Conservation (phyloP, 2,329 filamentous ascomycete species). For the Pestalotiopsis fici region DNA sequence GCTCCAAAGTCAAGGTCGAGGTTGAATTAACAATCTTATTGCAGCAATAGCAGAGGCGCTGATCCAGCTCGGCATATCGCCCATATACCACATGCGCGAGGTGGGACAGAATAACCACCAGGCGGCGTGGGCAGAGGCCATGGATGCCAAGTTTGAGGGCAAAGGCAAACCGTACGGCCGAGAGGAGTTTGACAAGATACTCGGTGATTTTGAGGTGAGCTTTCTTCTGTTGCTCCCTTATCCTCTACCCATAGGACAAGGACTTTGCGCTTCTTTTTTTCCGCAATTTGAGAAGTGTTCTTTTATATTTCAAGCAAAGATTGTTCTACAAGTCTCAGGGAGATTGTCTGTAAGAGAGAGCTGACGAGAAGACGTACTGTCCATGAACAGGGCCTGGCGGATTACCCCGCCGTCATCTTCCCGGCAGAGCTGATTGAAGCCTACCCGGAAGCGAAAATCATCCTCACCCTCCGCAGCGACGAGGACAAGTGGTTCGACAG, state of each 20-base stretch:
- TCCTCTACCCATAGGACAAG: background rate
- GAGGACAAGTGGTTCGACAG: constrained; percentile 59
- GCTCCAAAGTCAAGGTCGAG: background rate
- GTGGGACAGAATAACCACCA: constrained; percentile 32
- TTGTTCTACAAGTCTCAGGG: too few species aligned
- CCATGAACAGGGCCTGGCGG: constrained; percentile 21
- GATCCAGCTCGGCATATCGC: constrained; percentile 25
- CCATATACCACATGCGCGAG: constrained; percentile 35
- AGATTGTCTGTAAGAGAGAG: too few species aligned
- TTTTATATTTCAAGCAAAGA: too few species aligned
- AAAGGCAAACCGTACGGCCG: constrained; percentile 25
- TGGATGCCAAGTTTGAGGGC: constrained; percentile 30
- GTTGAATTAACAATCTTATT: background rate
- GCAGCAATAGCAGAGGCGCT: constrained; percentile 31
- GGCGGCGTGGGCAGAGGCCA: constrained; percentile 33
- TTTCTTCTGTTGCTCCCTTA: background rate
- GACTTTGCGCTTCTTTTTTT: background rate
- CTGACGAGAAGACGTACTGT: too few species aligned
- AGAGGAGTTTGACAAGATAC: constrained; percentile 33
- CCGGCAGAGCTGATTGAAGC: constrained; percentile 60
- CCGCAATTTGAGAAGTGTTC: too few species aligned
- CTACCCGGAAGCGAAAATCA: constrained; percentile 64
- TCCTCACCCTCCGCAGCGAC: constrained; percentile 58
- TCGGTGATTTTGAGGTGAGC: constrained; percentile 31
- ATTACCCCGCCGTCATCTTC: constrained; percentile 38